Base-by-base conservation (phyloP, 2,329 filamentous ascomycete genomes). In the Monilinia aucupariae region DNA sequence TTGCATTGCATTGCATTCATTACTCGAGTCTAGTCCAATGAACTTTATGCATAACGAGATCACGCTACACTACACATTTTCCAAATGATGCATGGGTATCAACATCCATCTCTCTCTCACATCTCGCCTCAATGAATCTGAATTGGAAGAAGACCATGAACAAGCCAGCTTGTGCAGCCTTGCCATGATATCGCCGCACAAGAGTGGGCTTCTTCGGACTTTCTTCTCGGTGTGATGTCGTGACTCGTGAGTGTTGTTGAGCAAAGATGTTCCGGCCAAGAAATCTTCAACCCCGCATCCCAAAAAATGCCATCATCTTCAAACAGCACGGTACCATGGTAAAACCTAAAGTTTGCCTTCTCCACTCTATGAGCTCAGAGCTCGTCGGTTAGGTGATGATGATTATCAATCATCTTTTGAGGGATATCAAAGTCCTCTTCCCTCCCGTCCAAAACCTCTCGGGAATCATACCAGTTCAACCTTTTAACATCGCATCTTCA, bases 211-310 rank as follows among this genome's bases (percentile, higher is more conserved):
- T 13, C 10, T 43, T 54, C 52, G 52, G 52, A 54, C 52, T 30
- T 54, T 22, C 12, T 43, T 43, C 15, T 22, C 9, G n/a, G 22
- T 41, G 52, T n/a, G n/a, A n/a, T n/a, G n/a, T n/a, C n/a, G n/a
- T n/a, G n/a, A n/a, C n/a, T n/a, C n/a, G n/a, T n/a, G n/a, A 34
- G 41, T 56, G 54, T 47, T 56, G 20, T 56, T 41, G 45, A 55
- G 20, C 20, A n/a, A 43, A 17, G 20, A 32, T 15, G 2, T 55
- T 32, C 27, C 25, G 30, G 39, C 53, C 39, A 55, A 45, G 32
- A 17, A 55, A 55, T 45, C 25, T 15, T 41, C 39, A 13, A n/a
- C 53, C 53, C 53, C 53, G 53, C 53, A 17, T 30, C 27, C n/a
- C n/a, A n/a, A n/a, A 32, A 45, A 47, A 22, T 32, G 25, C 39